A percentile compares a stretch with the other conserved stretches of the same genome.
These are phyloP conservation scores for Prorocentrum cordatum DNA, from an alignment of 169 alveolate species.

Conservation along the genomic window DNA sequence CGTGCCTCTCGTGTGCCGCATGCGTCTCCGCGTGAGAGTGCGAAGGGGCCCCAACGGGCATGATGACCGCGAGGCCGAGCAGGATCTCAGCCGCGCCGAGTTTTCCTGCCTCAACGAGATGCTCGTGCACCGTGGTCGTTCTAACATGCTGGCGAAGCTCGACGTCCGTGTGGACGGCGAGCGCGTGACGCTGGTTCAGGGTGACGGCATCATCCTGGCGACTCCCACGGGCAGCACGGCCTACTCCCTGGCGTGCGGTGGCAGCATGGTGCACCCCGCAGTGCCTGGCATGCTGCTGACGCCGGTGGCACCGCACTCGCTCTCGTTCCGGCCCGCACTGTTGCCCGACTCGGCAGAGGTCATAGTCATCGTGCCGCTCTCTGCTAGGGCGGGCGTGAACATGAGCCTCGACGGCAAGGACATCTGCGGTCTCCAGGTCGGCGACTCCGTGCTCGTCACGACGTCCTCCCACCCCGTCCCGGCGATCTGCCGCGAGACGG, in stretches of 20 bases:
- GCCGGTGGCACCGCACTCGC: conserved; percentile 90
- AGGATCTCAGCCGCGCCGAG: no score
- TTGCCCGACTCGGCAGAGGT: conserved; percentile 78
- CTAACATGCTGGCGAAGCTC: no score
- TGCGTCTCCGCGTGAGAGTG: no score
- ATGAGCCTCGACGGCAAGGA: conserved; percentile 4
- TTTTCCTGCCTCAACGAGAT: no score
- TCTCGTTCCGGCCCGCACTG: conserved; percentile 91
- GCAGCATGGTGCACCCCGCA: conserved; percentile 90
- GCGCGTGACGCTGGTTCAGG: conserved; percentile 59
- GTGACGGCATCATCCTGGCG: conserved; percentile 78
- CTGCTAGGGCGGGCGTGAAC: conserved; percentile 17
- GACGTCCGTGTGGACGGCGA: no score
- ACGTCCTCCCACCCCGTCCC: conserved; percentile 27
- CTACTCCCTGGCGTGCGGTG: conserved; percentile 95
- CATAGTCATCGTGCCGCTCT: conserved; percentile 74
- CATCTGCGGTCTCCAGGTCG: conserved; percentile 24
- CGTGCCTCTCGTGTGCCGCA: no score
- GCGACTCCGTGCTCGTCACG: conserved; percentile 22
- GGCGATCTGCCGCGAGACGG: conserved; percentile 38
- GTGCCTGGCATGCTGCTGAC: conserved; percentile 84
- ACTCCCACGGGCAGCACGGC: conserved; percentile 99
- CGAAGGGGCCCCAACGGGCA: no score
- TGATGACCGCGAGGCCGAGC: no score
- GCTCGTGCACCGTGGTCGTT: no score